Conservation (phyloP, 2,329 filamentous ascomycete species). For the Boeremia exigua region DNA sequence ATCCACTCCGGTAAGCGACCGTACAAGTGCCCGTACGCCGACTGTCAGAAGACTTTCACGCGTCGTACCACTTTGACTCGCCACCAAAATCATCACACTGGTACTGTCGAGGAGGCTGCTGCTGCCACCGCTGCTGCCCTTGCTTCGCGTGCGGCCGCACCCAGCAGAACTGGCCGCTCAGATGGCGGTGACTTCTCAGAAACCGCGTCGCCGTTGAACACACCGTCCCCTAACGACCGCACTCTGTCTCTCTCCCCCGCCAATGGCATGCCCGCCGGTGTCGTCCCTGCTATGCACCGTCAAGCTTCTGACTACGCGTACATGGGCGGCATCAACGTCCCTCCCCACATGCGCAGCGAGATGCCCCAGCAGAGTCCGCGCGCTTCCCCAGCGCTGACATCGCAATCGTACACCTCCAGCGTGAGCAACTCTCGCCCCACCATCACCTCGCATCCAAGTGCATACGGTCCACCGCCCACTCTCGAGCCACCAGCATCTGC, state of each 20-base stretch:
- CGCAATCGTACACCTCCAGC: constrained; percentile 68
- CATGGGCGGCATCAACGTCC: constrained; percentile 78
- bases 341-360: constrained; percentile 79
- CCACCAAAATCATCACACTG: constrained; percentile 94
- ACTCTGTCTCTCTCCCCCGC: constrained; percentile 80
- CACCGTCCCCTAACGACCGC: constrained; percentile 82
- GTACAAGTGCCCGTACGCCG: constrained; percentile 96
- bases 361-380: constrained; percentile 73
- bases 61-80: constrained; percentile 92
- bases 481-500: constrained; percentile 81
- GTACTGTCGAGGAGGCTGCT: constrained; percentile 91
- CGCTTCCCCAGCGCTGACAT: constrained; percentile 66
- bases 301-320: constrained; percentile 74
- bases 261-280: constrained; percentile 69
- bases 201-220: constrained; percentile 76
- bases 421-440: constrained; percentile 58
- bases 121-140: constrained; percentile 86
- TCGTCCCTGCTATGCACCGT: constrained; percentile 71
- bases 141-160: constrained; percentile 60
- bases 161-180: constrained; percentile 64
- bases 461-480: constrained; percentile 82
- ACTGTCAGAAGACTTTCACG: constrained; percentile 98
- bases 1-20: constrained; percentile 96
- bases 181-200: constrained; percentile 75
- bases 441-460: constrained; percentile 83